Conservation (phyloP, 2,329 filamentous ascomycete genomes). For the Mollisia scopiformis region DNA sequence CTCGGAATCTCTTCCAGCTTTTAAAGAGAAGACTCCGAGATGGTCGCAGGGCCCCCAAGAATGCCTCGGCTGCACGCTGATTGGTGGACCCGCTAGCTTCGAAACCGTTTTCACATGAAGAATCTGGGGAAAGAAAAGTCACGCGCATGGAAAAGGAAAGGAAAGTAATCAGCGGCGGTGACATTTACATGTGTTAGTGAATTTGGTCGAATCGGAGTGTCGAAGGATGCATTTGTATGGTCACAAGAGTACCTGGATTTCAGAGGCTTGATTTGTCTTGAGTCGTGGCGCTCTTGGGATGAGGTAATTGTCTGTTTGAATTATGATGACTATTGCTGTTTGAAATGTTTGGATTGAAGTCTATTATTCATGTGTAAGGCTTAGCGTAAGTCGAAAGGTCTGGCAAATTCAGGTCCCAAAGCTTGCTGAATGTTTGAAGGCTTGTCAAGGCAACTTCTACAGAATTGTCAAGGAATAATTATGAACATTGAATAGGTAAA, state of each 20-base stretch:
- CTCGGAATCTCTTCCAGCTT: not conserved
- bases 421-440: too few relatives aligned
- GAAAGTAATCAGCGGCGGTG: not conserved
- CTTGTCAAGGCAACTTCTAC: too few relatives aligned
- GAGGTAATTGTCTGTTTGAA: not conserved
- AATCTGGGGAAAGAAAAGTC: slow-evolving; percentile 9
- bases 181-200: slow-evolving; percentile 10
- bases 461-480: too few relatives aligned
- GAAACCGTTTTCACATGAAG: slow-evolving; percentile 15
- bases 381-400: too few relatives aligned
- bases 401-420: too few relatives aligned
- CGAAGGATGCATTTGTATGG: not conserved
- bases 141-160: slow-evolving; percentile 3
- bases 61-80: not conserved
- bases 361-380: too few relatives aligned
- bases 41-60: not conserved
- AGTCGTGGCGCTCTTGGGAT: not conserved
- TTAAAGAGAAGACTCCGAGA: not conserved
- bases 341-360: too few relatives aligned
- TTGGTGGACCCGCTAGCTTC: not conserved
- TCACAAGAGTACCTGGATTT: not conserved
- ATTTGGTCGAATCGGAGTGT: not conserved
- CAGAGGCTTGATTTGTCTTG: not conserved
- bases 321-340: not conserved
- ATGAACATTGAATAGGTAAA: too few relatives aligned